Base-by-base conservation (phyloP, 306 rosid species). In the Alnus glutinosa region DNA sequence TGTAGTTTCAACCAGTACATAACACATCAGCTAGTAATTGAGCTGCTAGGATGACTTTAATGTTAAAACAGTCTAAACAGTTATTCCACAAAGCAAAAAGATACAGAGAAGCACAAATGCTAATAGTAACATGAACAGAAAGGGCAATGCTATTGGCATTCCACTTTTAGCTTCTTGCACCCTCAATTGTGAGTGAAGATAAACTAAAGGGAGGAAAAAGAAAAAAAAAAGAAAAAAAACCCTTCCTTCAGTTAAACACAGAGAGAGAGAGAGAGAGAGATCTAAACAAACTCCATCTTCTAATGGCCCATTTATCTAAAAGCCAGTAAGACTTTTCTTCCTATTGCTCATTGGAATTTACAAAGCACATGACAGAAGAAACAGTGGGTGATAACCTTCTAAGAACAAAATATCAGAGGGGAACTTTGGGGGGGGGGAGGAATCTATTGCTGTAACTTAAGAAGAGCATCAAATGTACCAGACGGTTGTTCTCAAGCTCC, bases 401-500 rank as follows among this genome's bases (percentile, higher is more conserved):
- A 4, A 23, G 36, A 55, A 19, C 15, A 70, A 16, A 19, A 47
- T 30, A 19, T 16, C 28, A 7, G 28, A 1, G 8, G 63, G 14
- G 50, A 42, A 18, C 5, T 9, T 2, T 0, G 11, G 9, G 66
- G 37, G 14, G 9, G 66, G 34, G 32, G 13, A 28, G 13, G 42
- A 67, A 67, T 67, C 11, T 9, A 67, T n/a, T 9, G 5, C 49
- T 5, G 14, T 6, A 14, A 32, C 46, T 63, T 66, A 15, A 42
- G 37, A 37, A 66, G 23, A 32, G 51, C 3, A 39, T 67, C 72
- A 77, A 73, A 51, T 50, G 77, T 85, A 93, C 98, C 97, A 89
- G 78, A 0, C 86, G 92, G 3, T 23, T 82, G 70, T 79, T 68
- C 83, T 85, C 78, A 77, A 91, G 90, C 66, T 82, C 88, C 76